Percentiles rank a stretch among this genome's conserved stretches.
phyloP scores from a whole-genome alignment of 148 eudicot genomes.

The Linanthus parryae region DNA sequence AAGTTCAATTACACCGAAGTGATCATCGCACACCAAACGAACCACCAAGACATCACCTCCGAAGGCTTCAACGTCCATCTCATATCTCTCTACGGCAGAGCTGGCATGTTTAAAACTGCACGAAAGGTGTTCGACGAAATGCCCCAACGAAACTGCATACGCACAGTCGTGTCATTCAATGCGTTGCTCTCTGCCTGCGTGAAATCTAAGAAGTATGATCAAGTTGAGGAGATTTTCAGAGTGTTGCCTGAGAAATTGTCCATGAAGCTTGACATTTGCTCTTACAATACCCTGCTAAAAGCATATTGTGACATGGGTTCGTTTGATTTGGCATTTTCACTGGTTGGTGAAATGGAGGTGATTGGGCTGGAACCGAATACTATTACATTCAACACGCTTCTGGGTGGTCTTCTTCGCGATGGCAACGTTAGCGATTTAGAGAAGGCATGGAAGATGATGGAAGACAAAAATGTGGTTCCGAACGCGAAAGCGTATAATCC shows the following conservation, averaged over 20 bases:
- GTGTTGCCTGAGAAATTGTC: constrained; percentile 23
- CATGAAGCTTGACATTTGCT: constrained; percentile 31
- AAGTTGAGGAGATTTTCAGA: constrained; percentile 27
- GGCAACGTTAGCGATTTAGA: constrained; percentile 29
- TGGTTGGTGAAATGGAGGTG: not conserved
- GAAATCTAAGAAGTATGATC: constrained; percentile 31
- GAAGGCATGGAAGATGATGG: constrained; percentile 44
- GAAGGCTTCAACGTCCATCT: constrained; percentile 49
- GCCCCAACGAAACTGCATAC: constrained; percentile 35
- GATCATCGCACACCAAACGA: constrained; percentile 48
- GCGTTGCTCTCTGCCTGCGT: constrained; percentile 54
- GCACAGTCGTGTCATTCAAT: constrained; percentile 49
- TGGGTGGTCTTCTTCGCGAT: constrained; percentile 23
- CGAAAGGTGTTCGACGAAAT: constrained; percentile 67
- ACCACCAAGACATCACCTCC: constrained; percentile 24
- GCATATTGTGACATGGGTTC: constrained; percentile 33
- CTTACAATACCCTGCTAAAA: constrained; percentile 34
- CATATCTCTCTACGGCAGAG: constrained; percentile 37
- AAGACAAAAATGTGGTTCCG: constrained; percentile 27
- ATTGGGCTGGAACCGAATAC: constrained; percentile 30
- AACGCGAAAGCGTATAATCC: constrained; percentile 26
- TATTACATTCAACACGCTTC: constrained; percentile 32
- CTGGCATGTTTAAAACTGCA: constrained; percentile 51
- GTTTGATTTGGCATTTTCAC: constrained; percentile 20
- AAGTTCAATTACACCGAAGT: constrained; percentile 30